Evolutionary conservation across 352 stramenopile genomes (phyloP).

Genomic region (Aphanomyces invadans): DNA sequence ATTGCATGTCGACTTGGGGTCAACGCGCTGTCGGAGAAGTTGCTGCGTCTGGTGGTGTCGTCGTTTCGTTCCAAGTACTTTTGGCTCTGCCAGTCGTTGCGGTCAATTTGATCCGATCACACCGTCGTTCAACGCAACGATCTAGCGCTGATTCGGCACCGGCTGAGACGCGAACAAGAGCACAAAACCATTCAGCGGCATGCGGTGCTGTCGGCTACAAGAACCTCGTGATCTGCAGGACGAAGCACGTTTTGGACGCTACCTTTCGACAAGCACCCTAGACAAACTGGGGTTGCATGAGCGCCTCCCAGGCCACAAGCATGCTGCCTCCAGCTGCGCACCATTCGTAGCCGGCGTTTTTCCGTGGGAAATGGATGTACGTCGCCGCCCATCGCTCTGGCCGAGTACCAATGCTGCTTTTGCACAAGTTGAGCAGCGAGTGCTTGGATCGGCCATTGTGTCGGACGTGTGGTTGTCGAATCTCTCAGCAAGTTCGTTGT

Average conservation of each 20-base stretch:
- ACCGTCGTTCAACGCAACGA: neutral
- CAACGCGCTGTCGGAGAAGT: too few species aligned
- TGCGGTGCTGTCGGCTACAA: neutral
- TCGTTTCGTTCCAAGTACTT: neutral
- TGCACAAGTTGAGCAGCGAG: neutral
- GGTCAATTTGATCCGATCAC: neutral
- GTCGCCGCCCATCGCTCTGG: neutral
- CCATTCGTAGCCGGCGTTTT: neutral
- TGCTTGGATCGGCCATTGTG: neutral
- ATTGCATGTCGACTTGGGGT: too few species aligned
- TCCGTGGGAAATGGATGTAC: too few species aligned
- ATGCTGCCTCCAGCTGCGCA: too few species aligned
- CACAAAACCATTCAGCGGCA: neutral
- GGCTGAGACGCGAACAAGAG: neutral
- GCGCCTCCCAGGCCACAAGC: too few species aligned
- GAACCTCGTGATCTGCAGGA: neutral
- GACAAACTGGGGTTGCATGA: too few species aligned
- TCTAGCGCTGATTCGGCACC: neutral
- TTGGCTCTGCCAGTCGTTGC: neutral
- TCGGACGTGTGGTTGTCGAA: too few species aligned
- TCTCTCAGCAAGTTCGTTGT: too few species aligned
- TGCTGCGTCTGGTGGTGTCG: too few species aligned
- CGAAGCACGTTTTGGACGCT: neutral
- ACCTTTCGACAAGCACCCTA: neutral
- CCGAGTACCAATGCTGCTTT: neutral